phyloP scores from a whole-genome alignment of 495 filamentous ascomycete genomes.

The Neurospora pannonica region DNA sequence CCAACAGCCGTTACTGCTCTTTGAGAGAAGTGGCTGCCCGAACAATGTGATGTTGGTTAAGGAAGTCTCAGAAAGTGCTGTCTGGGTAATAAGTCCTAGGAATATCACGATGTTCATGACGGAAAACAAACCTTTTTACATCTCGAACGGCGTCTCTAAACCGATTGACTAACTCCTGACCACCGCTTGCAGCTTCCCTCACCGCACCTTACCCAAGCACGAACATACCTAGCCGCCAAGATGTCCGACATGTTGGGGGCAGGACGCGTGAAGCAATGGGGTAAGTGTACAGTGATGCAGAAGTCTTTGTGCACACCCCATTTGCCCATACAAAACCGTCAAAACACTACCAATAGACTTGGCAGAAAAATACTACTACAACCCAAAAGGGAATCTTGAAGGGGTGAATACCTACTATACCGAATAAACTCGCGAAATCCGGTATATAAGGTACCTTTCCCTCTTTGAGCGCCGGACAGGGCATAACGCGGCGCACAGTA shows the following conservation, averaged over 20 bases:
- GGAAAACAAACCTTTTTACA: not conserved
- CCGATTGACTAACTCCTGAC: not conserved
- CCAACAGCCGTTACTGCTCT: not conserved
- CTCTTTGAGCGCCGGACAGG: too few species aligned
- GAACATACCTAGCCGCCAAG: not conserved
- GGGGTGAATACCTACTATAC: too few species aligned
- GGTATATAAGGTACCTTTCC: too few species aligned
- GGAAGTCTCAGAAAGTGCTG: not conserved
- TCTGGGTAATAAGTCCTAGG: not conserved
- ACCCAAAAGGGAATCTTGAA: too few species aligned
- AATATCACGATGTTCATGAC: not conserved
- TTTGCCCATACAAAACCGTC: too few species aligned
- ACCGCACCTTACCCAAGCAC: not conserved
- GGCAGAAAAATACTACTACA: too few species aligned
- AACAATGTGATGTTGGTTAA: not conserved
- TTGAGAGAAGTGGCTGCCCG: not conserved
- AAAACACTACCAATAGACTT: too few species aligned
- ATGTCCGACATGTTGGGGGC: not conserved
- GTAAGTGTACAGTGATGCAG: too few species aligned
- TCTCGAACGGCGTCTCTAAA: not conserved
- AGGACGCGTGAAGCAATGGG: not conserved
- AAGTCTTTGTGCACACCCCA: too few species aligned
- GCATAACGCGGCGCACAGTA: too few species aligned
- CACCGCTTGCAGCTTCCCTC: not conserved
- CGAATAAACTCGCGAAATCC: too few species aligned